Conservation (phyloP, 192 early-diverging fungal genomes). For the Gamsiella multidivaricata region DNA sequence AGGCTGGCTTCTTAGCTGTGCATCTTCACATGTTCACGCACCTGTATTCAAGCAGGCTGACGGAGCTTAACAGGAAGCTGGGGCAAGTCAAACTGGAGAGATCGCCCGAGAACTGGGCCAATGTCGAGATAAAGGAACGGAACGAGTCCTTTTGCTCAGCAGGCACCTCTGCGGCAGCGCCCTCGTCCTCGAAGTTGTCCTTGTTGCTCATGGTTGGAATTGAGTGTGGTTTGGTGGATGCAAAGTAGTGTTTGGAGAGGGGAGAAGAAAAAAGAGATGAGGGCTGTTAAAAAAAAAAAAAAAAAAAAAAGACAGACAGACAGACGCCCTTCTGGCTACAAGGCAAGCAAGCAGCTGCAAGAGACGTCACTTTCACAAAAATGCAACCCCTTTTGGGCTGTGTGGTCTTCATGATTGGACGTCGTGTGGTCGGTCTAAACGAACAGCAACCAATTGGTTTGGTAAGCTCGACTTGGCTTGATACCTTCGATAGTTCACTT, state of each 20-base stretch:
- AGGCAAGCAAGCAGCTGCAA: neutral
- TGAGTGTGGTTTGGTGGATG: neutral
- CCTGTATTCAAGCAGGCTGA: slow-evolving; percentile 85
- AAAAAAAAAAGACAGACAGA: neutral
- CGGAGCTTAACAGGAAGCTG: slow-evolving; percentile 79
- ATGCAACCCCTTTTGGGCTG: too few species aligned
- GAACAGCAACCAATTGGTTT: too few species aligned
- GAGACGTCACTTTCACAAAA: slow-evolving; percentile 13
- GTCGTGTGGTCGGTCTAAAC: too few species aligned
- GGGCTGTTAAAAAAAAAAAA: neutral
- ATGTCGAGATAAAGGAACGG: slow-evolving; percentile 71
- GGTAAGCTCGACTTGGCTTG: too few species aligned
- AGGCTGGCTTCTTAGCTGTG: too few species aligned
- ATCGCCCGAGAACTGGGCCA: slow-evolving; percentile 85
- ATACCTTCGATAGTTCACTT: too few species aligned
- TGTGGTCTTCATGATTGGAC: too few species aligned
- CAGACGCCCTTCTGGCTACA: neutral
- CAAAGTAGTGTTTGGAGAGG: neutral
- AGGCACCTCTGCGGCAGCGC: slow-evolving; percentile 57
- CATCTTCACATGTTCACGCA: slow-evolving; percentile 21
- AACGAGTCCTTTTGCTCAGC: slow-evolving; percentile 71
- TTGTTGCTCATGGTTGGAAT: slow-evolving; percentile 28
- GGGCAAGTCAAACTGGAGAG: slow-evolving; percentile 84
- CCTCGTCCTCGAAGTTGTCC: slow-evolving; percentile 29
- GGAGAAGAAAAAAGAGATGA: neutral